Base-by-base conservation (phyloP, 2,329 filamentous ascomycete genomes). In the Xylariaceae sp. region DNA sequence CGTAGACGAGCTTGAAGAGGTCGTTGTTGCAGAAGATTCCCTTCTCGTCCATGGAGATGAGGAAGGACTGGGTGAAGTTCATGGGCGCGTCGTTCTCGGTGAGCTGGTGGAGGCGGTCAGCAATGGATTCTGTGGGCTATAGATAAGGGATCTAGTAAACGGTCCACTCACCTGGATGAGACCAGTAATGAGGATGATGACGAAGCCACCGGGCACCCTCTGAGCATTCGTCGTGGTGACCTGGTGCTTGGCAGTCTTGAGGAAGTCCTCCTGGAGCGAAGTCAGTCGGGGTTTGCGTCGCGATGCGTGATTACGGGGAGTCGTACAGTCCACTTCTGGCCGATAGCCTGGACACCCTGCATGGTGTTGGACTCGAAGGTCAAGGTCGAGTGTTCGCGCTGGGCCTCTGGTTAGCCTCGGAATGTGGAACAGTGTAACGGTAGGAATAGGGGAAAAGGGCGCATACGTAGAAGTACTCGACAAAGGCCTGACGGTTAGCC, bases 1-100 rank as follows among this genome's bases (percentile, higher is more conserved):
- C 78, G 73, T 89, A 93, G 63, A 96, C 82, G 57, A 97, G 83
- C 75, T 89, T 89, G 85, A 97, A 97, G 71, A 97, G 76, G 72
- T 97, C 93, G 79, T 97, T 97, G 77, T 86, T 87, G 69, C 97
- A 88, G 71, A 83, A 97, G 78, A 54, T 51, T 17, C 57, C 57
- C 74, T 80, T 84, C 63, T 84, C 87, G 44, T 61, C 57, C 47
- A 58, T 48, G 46, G 84, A 73, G 57, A 97, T 86, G 73, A 95
- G 88, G 82, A 97, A 97, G 51, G 82, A 76, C 76, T 97, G 92
- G 51, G 86, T 86, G 76, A 92, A 99, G 81, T 83, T 91, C 87
- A 97, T 94, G 42, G 90, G 89, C 66, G 84, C 84, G 71, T 88
- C 79, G 73, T 91, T 85, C 62, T 92, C 91, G 60, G 96, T 90